Conservation (phyloP, 2,329 filamentous ascomycete species). For the Monosporascus sp. region DNA sequence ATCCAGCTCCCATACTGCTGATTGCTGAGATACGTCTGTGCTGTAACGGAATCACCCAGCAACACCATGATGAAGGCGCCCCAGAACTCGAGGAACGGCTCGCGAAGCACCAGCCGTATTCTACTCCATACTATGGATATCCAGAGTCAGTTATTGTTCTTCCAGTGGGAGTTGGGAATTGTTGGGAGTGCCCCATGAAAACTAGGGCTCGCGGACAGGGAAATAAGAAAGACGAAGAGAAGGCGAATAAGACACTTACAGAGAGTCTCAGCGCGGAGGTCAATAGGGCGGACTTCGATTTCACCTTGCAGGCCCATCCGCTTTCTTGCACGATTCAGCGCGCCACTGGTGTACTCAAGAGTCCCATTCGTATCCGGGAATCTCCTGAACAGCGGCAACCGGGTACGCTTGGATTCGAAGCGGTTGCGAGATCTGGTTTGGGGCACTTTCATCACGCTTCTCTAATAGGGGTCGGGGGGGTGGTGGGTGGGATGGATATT, state of each 20-base stretch:
- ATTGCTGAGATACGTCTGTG: constrained; percentile 58
- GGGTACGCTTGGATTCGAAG: background rate
- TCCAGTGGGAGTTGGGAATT: no score
- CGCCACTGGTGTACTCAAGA: background rate
- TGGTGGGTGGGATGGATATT: no score
- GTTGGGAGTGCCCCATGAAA: no score
- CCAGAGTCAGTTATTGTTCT: no score
- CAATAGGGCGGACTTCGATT: background rate
- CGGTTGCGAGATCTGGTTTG: background rate
- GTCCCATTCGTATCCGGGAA: background rate
- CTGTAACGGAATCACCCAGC: constrained; percentile 67
- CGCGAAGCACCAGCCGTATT: constrained; percentile 44
- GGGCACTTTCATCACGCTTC: no score
- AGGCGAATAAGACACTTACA: no score
- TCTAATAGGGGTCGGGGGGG: no score
- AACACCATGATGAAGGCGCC: constrained; percentile 63
- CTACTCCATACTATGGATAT: constrained; percentile 40
- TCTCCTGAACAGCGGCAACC: background rate
- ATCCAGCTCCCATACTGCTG: constrained; percentile 42
- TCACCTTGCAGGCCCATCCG: background rate
- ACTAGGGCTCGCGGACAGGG: no score
- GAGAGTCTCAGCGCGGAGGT: no score
- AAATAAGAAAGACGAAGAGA: no score
- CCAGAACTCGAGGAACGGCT: constrained; percentile 62
- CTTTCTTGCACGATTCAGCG: background rate